Base-by-base conservation (phyloP, 2,329 filamentous ascomycete genomes). In the Aspergillus sp. region DNA sequence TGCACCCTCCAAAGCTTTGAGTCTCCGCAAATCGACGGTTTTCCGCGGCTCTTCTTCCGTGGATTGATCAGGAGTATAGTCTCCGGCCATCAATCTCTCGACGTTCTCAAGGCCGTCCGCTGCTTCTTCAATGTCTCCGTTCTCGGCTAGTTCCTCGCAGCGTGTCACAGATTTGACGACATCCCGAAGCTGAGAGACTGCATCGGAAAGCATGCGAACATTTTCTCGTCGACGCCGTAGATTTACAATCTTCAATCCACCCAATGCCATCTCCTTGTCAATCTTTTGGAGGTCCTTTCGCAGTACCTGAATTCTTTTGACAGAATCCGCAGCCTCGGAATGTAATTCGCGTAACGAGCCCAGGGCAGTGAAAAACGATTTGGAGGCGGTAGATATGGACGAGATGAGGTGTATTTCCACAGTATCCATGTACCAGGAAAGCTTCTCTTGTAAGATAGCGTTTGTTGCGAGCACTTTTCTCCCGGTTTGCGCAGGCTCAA, bases 371-470 rank as follows among this genome's bases (percentile, higher is more conserved):
- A 99, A 99, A 74, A 99, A 99, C 0, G 93, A 96, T 0, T 91
- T 92, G 0, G 95, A 98, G 1, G 95, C 95, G 0, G 90, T 92
- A 2, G 93, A 98, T 62, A 99, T 99, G 0, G 93, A 96, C 33
- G 91, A 91, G 66, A 99, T 97, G 7, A 99, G 81, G 72, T 99
- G 95, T 55, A 99, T 91, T 72, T 99, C 95, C 21, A 99, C 92
- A 0, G 95, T 99, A 72, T 99, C 95, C 92, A 99, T 96, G 73
- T 99, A 99, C 95, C 95, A 99, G 0, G 95, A 98, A 12, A 99
- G 81, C 75, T 99, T 99, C 75, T 99, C 95, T 72, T 99, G 95
- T 37, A 99, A 75, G 58, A 99, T 99, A 0, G 95, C 95, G 75
- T 99, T 99, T 0, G 93, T 97, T 7, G 93, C 93, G 27, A 99